These are phyloP conservation scores for Aspergillus uvarum DNA, from an alignment of 2,329 filamentous ascomycete genomes.

Conservation along the genomic window DNA sequence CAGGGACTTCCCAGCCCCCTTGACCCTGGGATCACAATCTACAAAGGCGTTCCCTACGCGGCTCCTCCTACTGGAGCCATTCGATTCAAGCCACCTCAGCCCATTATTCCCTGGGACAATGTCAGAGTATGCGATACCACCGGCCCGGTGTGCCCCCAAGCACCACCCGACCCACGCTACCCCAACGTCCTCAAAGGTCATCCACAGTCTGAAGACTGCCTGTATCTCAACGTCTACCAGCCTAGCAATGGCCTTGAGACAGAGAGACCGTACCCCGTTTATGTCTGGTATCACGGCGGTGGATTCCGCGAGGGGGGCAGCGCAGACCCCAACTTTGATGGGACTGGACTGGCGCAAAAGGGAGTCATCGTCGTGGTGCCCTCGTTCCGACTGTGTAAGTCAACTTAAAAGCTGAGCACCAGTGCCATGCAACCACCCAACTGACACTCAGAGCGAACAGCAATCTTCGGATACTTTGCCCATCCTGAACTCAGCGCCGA, in stretches of 20 bases:
- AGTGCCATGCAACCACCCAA: no score
- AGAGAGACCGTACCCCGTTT: conserved; percentile 20
- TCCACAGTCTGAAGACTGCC: conserved; percentile 28
- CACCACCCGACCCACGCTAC: conserved; percentile 15
- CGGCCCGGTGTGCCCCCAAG: conserved; percentile 26
- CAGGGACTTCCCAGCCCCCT: no score
- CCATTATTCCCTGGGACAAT: conserved; percentile 9
- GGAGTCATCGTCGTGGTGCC: conserved; percentile 22
- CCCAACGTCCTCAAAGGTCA: conserved; percentile 31
- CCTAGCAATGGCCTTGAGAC: conserved; percentile 20
- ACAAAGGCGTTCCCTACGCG: conserved; percentile 27
- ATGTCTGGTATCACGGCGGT: conserved; percentile 21
- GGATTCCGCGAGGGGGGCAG: conserved; percentile 16
- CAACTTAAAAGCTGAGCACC: no score
- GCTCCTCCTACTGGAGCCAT: conserved; percentile 8
- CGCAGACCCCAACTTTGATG: conserved; percentile 20
- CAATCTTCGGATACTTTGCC: conserved; percentile 30
- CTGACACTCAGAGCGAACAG: no score
- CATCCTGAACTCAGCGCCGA: conserved; percentile 27
- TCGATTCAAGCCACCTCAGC: conserved; percentile 8
- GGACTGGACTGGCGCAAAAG: conserved; percentile 18
- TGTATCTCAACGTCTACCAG: conserved; percentile 23
- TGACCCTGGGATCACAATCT: conserved; percentile 6
- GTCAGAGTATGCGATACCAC: conserved; percentile 13
- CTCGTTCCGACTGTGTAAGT: conserved; percentile 31